Evolutionary conservation across 768 basidiomycete species (phyloP).

Genomic region (Astraeus odoratus): DNA sequence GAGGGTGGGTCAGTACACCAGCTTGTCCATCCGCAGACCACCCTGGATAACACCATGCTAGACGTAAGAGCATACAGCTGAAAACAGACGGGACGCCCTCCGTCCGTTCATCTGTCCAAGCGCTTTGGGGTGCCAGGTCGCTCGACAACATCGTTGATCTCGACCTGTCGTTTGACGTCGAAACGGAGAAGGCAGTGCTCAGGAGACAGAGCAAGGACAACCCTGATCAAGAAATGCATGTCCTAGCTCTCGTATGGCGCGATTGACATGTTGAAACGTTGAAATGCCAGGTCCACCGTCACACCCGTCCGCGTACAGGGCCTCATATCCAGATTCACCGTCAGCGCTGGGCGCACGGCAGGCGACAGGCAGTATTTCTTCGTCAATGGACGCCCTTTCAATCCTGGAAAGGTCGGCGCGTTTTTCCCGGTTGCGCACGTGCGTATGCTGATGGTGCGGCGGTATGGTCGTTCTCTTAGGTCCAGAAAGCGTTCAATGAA

Average conservation of each 20-base stretch:
- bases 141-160: conserved; percentile 73
- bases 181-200: conserved; percentile 43
- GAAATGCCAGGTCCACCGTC: conserved; percentile 9
- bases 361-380: conserved; percentile 90
- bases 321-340: conserved; percentile 74
- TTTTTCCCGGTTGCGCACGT: neutral
- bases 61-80: conserved; percentile 62
- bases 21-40: neutral
- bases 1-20: conserved; percentile 69
- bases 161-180: conserved; percentile 60
- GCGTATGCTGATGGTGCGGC: neutral
- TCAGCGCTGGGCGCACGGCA: conserved; percentile 68
- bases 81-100: conserved; percentile 64
- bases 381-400: conserved; percentile 87
- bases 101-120: conserved; percentile 53
- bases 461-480: conserved; percentile 33
- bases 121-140: conserved; percentile 82
- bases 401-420: conserved; percentile 54
- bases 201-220: conserved; percentile 12
- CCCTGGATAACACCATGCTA: conserved; percentile 16
- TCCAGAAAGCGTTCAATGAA: conserved; percentile 89
- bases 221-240: conserved; percentile 15
- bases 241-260: conserved; percentile 1
- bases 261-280: neutral
- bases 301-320: conserved; percentile 59